phyloP scores from a whole-genome alignment of 208 protist species.

The Trypanosoma lewisi region DNA sequence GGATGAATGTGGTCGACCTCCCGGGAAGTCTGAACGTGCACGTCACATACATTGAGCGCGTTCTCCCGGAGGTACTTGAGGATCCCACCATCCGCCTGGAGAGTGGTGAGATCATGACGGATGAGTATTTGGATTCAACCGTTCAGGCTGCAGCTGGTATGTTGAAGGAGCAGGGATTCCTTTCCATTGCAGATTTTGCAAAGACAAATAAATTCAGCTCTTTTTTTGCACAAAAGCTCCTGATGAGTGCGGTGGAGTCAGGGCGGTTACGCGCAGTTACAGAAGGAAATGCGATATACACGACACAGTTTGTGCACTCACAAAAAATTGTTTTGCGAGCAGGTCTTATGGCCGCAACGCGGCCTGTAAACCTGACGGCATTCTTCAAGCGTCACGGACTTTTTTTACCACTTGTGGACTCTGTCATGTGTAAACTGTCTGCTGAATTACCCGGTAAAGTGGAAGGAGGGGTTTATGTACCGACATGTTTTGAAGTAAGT shows the following conservation, averaged over 20 bases:
- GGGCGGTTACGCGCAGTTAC: constrained; percentile 40
- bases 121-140: constrained; percentile 53
- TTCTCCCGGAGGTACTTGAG: constrained; percentile 61
- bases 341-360: constrained; percentile 55
- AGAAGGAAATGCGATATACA: constrained; percentile 63
- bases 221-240: constrained; percentile 46
- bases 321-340: constrained; percentile 66
- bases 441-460: constrained; percentile 55
- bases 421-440: constrained; percentile 35
- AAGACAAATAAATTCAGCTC: constrained; percentile 63
- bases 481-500: constrained; percentile 42
- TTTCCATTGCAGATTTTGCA: constrained; percentile 59
- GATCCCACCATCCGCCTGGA: constrained; percentile 47
- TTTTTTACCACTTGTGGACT: constrained; percentile 46
- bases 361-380: constrained; percentile 54
- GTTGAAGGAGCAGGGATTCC: constrained; percentile 64
- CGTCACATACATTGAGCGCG: constrained; percentile 60
- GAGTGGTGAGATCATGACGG: constrained; percentile 66
- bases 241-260: constrained; percentile 41
- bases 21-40: constrained; percentile 70
- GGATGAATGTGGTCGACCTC: constrained; percentile 74
- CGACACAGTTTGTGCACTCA: constrained; percentile 57
- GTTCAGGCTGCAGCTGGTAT: constrained; percentile 45
- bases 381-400: constrained; percentile 57
- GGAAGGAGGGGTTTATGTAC: constrained; percentile 50